Conservation (phyloP, 176 grass and related monocot species). For the Avena atlantica region DNA sequence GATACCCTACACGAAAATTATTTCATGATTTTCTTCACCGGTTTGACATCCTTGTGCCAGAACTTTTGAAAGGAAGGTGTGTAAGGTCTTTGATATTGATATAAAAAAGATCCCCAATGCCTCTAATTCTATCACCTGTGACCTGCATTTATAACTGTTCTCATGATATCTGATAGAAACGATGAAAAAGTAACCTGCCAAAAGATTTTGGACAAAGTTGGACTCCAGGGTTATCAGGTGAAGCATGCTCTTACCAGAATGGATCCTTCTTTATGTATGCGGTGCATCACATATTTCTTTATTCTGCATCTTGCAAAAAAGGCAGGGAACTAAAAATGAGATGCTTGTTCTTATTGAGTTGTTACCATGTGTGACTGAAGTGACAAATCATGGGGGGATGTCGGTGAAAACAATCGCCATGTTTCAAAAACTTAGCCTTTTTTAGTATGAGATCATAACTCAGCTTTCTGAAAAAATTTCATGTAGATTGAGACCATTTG, state of each 20-base stretch:
- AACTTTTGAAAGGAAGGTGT: slow-evolving; percentile 75
- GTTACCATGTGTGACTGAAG: slow-evolving; percentile 34
- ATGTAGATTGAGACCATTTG: slow-evolving; percentile 31
- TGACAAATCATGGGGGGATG: not conserved
- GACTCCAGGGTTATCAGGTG: slow-evolving; percentile 82
- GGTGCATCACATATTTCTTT: not conserved
- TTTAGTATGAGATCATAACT: not conserved
- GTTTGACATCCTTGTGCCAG: slow-evolving; percentile 81
- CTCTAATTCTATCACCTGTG: slow-evolving; percentile 26
- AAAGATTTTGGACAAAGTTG: slow-evolving; percentile 88
- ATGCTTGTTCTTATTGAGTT: slow-evolving; percentile 21
- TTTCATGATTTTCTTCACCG: slow-evolving; percentile 88
- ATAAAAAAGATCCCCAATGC: slow-evolving; percentile 3
- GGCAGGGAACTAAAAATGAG: not conserved
- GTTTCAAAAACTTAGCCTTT: not conserved
- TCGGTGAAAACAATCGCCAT: slow-evolving; percentile 2
- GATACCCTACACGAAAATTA: slow-evolving; percentile 93
- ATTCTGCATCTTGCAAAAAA: slow-evolving; percentile 16
- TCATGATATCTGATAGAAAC: slow-evolving; percentile 54
- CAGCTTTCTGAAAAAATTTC: not conserved
- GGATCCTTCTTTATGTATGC: slow-evolving; percentile 31
- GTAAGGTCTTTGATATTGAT: slow-evolving; percentile 34
- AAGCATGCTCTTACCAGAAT: slow-evolving; percentile 37
- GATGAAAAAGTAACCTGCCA: slow-evolving; percentile 78
- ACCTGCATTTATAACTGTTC: slow-evolving; percentile 32